phyloP scores from a whole-genome alignment of 208 protist species.

The Herpetomonas samuelpessoai region DNA sequence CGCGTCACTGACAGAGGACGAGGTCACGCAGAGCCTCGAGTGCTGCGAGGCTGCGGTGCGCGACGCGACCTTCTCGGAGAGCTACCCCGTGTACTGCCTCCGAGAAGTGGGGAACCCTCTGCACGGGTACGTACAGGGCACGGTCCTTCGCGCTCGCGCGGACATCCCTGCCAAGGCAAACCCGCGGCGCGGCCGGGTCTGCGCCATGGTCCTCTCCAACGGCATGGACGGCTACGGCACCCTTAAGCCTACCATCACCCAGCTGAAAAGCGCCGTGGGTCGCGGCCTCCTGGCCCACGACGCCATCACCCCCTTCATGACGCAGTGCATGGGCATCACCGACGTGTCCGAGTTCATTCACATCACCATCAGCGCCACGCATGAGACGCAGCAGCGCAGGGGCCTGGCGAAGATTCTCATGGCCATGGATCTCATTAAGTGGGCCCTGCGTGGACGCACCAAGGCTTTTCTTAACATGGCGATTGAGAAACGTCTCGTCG shows the following conservation, averaged over 20 bases:
- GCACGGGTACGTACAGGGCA: conserved; percentile 78
- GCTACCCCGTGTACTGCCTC: conserved; percentile 78
- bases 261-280: conserved; percentile 62
- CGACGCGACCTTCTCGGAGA: conserved; percentile 69
- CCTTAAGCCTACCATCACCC: conserved; percentile 63
- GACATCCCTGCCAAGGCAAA: neutral
- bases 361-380: conserved; percentile 82
- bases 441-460: conserved; percentile 70
- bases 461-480: conserved; percentile 84
- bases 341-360: conserved; percentile 83
- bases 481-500: conserved; percentile 74
- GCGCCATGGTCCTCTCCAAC: conserved; percentile 69
- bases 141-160: conserved; percentile 21
- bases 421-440: conserved; percentile 70
- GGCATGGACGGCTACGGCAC: conserved; percentile 86
- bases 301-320: conserved; percentile 43
- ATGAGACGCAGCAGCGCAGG: conserved; percentile 37
- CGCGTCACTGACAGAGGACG: conserved; percentile 26
- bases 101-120: conserved; percentile 36
- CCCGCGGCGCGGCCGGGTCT: conserved; percentile 18
- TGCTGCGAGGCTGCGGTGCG: conserved; percentile 67
- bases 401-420: conserved; percentile 70
- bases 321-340: conserved; percentile 41
- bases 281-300: conserved; percentile 33
- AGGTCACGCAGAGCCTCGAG: conserved; percentile 41